Evolutionary conservation across 495 filamentous ascomycete species (phyloP).

Genomic region (Penicillium coffeae): DNA sequence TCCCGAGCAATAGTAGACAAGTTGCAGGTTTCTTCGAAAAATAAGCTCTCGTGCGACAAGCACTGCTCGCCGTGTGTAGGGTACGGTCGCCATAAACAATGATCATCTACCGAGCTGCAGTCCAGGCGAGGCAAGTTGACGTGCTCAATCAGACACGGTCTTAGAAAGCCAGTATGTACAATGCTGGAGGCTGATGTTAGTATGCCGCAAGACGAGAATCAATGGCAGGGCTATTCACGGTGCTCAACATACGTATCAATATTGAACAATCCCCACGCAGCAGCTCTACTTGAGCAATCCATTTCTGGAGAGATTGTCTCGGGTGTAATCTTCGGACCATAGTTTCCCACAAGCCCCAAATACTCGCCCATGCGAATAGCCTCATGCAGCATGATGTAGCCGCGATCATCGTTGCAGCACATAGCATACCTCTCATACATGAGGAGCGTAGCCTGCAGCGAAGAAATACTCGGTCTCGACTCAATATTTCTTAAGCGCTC

Average conservation of each 20-base stretch:
- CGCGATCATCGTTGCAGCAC: conserved; percentile 38
- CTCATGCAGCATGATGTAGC: conserved; percentile 42
- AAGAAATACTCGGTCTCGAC: conserved; percentile 27
- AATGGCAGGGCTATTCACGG: too few relatives aligned
- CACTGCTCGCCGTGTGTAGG: conserved; percentile 33
- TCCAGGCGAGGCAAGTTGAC: conserved; percentile 31
- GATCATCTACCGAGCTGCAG: conserved; percentile 11
- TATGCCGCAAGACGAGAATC: too few relatives aligned
- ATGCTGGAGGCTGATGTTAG: conserved; percentile 31
- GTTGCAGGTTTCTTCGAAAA: conserved; percentile 39
- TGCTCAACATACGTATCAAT: conserved; percentile 42
- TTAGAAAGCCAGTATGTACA: conserved; percentile 40
- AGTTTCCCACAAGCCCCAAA: conserved; percentile 33
- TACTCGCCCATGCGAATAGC: conserved; percentile 37
- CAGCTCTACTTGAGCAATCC: conserved; percentile 31
- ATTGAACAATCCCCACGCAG: conserved; percentile 44
- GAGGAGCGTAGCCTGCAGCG: conserved; percentile 40
- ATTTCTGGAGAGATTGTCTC: conserved; percentile 30
- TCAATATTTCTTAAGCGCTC: conserved; percentile 30
- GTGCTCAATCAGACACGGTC: conserved; percentile 34
- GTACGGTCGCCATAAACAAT: conserved; percentile 35
- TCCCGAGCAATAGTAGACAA: conserved; percentile 40
- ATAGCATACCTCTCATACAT: conserved; percentile 46
- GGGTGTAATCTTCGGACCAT: conserved; percentile 14
- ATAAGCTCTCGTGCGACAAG: conserved; percentile 31